Percentiles rank a stretch among this genome's conserved stretches.
Evolutionary conservation across 139 green algal species (phyloP).

Genomic region (Chlorella sp.): DNA sequence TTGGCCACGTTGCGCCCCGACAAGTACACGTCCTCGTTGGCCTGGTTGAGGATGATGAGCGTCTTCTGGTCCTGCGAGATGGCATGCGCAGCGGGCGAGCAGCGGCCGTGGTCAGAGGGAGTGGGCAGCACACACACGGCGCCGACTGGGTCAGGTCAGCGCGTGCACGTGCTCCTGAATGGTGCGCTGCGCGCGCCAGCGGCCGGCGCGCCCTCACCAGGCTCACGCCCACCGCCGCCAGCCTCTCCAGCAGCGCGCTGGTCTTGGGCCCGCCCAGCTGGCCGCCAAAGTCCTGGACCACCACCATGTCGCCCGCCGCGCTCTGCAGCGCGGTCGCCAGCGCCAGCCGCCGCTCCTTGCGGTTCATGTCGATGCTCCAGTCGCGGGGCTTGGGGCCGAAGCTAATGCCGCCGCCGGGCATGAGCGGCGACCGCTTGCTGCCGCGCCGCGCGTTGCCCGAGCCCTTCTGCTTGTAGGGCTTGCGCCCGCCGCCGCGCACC

Average conservation of each 20-base stretch:
- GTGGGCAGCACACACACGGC: too few species aligned
- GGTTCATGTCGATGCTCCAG: constrained; percentile 99
- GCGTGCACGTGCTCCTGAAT: too few species aligned
- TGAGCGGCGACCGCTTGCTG: constrained; percentile 81
- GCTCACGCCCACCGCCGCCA: constrained; percentile 68
- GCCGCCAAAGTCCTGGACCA: constrained; percentile 76
- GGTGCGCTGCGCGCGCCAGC: too few species aligned
- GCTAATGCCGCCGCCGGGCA: constrained; percentile 89
- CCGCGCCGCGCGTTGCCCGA: constrained; percentile 91
- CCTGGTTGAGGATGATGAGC: constrained; percentile 52
- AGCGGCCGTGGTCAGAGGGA: too few species aligned
- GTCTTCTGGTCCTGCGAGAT: constrained; percentile 47
- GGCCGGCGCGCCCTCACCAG: too few species aligned
- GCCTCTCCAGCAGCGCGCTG: constrained; percentile 72
- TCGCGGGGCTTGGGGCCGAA: constrained; percentile 99
- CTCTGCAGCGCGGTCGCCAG: constrained; percentile 92
- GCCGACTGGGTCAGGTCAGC: too few species aligned
- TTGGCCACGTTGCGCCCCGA: constrained; percentile 73
- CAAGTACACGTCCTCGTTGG: constrained; percentile 55
- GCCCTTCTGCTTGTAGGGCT: constrained; percentile 98
- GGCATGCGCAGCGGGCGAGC: too few species aligned
- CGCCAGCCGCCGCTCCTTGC: constrained; percentile 95
- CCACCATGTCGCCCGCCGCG: constrained; percentile 83
- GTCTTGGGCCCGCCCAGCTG: constrained; percentile 74
- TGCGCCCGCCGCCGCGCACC: constrained; percentile 94